Conservation (phyloP, 352 stramenopile genomes). For the Globisporangium yorkense region DNA sequence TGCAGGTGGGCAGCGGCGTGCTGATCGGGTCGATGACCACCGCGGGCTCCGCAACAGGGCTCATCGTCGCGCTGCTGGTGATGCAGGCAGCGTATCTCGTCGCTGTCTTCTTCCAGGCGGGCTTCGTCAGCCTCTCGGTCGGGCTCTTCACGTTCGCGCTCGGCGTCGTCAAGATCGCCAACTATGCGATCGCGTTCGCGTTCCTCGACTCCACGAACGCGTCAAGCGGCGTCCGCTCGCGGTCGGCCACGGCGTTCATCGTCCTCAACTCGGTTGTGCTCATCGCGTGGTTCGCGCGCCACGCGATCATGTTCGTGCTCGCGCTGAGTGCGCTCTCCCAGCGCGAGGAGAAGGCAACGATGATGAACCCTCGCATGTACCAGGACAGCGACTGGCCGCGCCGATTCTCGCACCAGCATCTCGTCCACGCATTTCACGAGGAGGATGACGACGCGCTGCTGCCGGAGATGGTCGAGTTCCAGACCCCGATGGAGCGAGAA, state of each 20-base stretch:
- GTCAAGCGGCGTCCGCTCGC: conserved; percentile 25
- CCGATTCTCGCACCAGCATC: background rate
- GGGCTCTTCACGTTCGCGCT: conserved; percentile 47
- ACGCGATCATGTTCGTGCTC: conserved; percentile 39
- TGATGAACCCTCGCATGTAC: background rate
- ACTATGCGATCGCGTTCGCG: conserved; percentile 49
- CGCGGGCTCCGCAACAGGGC: conserved; percentile 19
- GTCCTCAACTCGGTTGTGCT: conserved; percentile 61
- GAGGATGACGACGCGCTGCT: conserved; percentile 7
- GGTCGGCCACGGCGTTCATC: conserved; percentile 50
- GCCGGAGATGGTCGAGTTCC: conserved; percentile 14
- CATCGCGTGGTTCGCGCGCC: conserved; percentile 52
- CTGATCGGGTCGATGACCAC: conserved; percentile 47
- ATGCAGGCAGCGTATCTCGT: conserved; percentile 48
- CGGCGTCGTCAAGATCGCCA: conserved; percentile 44
- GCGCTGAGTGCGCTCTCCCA: conserved; percentile 4
- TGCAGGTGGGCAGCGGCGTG: conserved; percentile 49
- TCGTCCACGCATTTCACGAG: background rate
- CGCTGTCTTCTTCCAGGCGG: conserved; percentile 36
- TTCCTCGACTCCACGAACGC: conserved; percentile 44
- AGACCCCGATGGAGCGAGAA: conserved; percentile 9
- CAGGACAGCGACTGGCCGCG: background rate
- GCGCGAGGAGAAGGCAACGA: background rate
- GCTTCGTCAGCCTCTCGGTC: conserved; percentile 29
- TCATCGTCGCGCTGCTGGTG: conserved; percentile 41